Evolutionary conservation across 2,329 filamentous ascomycete species (phyloP).

Genomic region (Boeremia lycopersici): DNA sequence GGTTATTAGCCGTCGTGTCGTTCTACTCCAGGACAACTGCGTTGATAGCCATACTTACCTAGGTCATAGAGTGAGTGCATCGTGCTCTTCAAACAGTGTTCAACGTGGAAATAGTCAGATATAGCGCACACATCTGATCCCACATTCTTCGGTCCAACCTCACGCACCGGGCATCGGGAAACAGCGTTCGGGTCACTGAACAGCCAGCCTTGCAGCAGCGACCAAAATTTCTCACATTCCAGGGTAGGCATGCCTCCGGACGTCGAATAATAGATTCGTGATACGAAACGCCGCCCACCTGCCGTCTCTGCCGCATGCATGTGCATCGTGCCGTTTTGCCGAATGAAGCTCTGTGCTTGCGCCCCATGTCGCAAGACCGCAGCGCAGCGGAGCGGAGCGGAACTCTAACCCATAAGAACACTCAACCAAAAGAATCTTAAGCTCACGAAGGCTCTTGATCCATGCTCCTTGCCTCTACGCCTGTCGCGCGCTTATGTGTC

Average conservation of each 20-base stretch:
- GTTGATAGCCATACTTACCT: too few species aligned
- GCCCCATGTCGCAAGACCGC: background rate
- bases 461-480: too few species aligned
- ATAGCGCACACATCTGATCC: too few species aligned
- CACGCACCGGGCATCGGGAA: too few species aligned
- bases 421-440: too few species aligned
- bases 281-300: background rate
- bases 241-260: background rate
- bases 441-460: background rate
- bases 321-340: slow-evolving; percentile 12
- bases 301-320: slow-evolving; percentile 6
- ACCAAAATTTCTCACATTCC: background rate
- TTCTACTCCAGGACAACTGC: too few species aligned
- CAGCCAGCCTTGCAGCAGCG: background rate
- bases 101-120: too few species aligned
- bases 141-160: too few species aligned
- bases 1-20: too few species aligned
- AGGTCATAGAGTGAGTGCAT: too few species aligned
- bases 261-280: background rate
- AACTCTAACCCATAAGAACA: background rate
- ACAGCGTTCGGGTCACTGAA: too few species aligned
- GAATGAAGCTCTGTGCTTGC: slow-evolving; percentile 8
- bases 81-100: too few species aligned
- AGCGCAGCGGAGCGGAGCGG: slow-evolving; percentile 8
- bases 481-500: slow-evolving; percentile 8